Conservation (phyloP, 2,329 filamentous ascomycete species). For the Exserohilum rostratum region DNA sequence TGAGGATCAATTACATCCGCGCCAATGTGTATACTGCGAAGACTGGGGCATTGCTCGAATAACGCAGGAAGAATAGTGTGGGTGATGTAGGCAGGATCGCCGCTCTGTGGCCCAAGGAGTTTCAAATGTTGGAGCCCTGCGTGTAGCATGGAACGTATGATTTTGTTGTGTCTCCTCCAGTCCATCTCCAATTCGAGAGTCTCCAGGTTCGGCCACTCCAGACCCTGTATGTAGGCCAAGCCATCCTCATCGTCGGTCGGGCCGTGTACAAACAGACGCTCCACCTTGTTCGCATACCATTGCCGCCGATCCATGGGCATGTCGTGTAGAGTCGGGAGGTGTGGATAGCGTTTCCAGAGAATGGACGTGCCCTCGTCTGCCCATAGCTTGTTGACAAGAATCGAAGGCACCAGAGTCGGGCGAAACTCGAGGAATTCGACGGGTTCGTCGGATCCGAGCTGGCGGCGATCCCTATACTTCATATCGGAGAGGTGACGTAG, state of each 20-base stretch:
- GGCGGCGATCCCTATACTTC: conserved; percentile 39
- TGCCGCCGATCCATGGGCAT: conserved; percentile 34
- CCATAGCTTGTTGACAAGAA: conserved; percentile 43
- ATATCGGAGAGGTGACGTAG: conserved; percentile 39
- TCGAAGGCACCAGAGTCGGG: conserved; percentile 41
- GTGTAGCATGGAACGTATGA: conserved; percentile 32
- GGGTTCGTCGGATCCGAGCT: conserved; percentile 38
- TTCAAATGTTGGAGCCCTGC: conserved; percentile 33
- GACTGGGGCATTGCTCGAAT: conserved; percentile 24
- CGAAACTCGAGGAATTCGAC: conserved; percentile 44
- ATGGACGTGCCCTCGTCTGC: conserved; percentile 41
- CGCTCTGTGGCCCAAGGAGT: conserved; percentile 32
- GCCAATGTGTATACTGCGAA: conserved; percentile 38
- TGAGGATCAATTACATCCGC: conserved; percentile 23
- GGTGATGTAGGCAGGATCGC: conserved; percentile 29
- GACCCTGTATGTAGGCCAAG: conserved; percentile 31
- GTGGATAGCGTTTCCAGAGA: conserved; percentile 41
- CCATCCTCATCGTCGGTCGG: conserved; percentile 20
- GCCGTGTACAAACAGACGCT: conserved; percentile 31
- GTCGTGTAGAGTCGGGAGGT: conserved; percentile 31
- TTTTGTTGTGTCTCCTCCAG: conserved; percentile 26
- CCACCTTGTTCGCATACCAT: conserved; percentile 42
- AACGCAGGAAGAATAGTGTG: conserved; percentile 31
- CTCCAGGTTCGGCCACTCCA: conserved; percentile 39
- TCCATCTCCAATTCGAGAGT: conserved; percentile 40